These are phyloP conservation scores for Cystoderma amianthinum DNA, from an alignment of 768 basidiomycete species.

Conservation along the genomic window DNA sequence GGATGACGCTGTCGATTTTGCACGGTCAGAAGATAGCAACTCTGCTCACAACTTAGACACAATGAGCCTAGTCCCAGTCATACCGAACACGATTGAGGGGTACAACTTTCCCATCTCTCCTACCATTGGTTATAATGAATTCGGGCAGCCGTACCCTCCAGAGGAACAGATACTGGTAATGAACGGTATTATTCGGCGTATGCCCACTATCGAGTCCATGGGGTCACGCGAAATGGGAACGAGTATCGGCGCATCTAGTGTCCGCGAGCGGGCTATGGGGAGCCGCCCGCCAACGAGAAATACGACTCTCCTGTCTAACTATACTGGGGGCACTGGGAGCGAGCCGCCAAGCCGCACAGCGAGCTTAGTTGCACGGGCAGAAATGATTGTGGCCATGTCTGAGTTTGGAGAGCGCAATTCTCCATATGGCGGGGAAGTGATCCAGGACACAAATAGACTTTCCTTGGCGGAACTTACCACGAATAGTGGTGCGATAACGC, in stretches of 20 bases:
- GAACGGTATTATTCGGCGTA: slow-evolving; percentile 59
- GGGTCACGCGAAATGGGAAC: slow-evolving; percentile 53
- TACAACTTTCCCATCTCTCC: slow-evolving; percentile 13
- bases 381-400: slow-evolving; percentile 16
- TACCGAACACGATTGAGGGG: slow-evolving; percentile 11
- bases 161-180: slow-evolving; percentile 54
- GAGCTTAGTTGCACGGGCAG: slow-evolving; percentile 23
- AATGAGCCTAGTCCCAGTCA: slow-evolving; percentile 2
- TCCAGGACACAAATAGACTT: too few relatives aligned
- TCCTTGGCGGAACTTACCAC: slow-evolving; percentile 9
- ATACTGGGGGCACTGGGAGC: slow-evolving; percentile 19
- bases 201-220: slow-evolving; percentile 78
- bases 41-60: slow-evolving; percentile 8
- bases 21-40: slow-evolving; percentile 18
- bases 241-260: slow-evolving; percentile 16
- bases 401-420: slow-evolving; percentile 28
- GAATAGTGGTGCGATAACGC: slow-evolving; percentile 2
- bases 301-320: slow-evolving; percentile 21
- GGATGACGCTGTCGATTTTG: slow-evolving; percentile 36
- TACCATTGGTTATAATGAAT: slow-evolving; percentile 38
- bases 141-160: slow-evolving; percentile 35
- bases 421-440: slow-evolving; percentile 8
- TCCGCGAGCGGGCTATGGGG: slow-evolving; percentile 9
- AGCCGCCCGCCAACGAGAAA: slow-evolving; percentile 35
- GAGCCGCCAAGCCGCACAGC: slow-evolving; percentile 29